Evolutionary conservation across 2,329 filamentous ascomycete species (phyloP), one percentile per base, ranked within the genome.

Genomic region (Dothiorella sarmentorum): DNA sequence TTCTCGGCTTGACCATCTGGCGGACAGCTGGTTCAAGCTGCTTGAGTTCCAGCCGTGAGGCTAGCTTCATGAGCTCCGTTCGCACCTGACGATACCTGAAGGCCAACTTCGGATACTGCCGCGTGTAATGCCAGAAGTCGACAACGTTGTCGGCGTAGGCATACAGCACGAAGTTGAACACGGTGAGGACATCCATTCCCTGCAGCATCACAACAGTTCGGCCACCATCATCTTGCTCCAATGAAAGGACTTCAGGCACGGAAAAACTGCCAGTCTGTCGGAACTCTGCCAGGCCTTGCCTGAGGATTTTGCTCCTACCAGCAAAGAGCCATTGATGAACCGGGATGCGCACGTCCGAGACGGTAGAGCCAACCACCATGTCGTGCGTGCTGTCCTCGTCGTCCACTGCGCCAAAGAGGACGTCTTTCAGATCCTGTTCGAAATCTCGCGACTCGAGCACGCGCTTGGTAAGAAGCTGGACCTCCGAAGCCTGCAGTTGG

Each of bases 31-130:
- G 81, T 73, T 97, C 92, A 3, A 97, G 78, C 29, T 82, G 84
- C 15, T 75, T 72, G 71, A 97, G 80, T 13, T 87, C 84, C 1
- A 97, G 79, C 58, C 82, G 82, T 1, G 83, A 83, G 9, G 90
- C 88, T n/a, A 92, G 66, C 63, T 86, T 93, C 87, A 96, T 94
- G n/a, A 97, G 76, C 68, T 97, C 93, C 0, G 79, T 82, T 18
- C 93, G 86, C 17, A 96, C 81, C 66, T 92, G 86, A 22, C 91
- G 88, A 70, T 91, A 96, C 38, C 89, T 82, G 65, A 83, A 82
- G 0, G 89, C 87, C 69, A 87, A 77, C 10, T 83, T 76, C 2
- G 86, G 83, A 18, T 84, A 82, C 62, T 86, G 82, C 62, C 78
- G 84, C 4, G 87, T 87, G 62, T 88, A 86, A 63, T 92, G 89